phyloP scores from a whole-genome alignment of 2,329 filamentous ascomycete species.

The Thermomyces lanuginosus region DNA sequence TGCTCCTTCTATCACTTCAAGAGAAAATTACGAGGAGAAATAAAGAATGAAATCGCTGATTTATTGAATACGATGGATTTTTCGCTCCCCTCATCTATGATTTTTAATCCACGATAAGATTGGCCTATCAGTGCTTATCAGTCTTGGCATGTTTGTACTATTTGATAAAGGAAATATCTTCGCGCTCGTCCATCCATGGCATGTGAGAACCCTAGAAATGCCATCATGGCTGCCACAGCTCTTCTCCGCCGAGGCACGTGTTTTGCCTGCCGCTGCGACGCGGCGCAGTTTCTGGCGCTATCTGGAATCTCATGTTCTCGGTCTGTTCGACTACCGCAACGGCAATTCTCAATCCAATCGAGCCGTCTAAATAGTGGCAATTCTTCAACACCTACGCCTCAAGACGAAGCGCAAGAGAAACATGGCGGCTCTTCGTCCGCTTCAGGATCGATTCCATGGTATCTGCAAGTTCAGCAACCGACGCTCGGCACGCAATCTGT shows the following conservation, averaged over 20 bases:
- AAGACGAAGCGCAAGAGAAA: conserved; percentile 5
- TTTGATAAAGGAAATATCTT: conserved; percentile 1
- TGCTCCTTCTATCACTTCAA: not conserved
- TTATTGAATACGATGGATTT: no score
- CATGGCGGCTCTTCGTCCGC: conserved; percentile 4
- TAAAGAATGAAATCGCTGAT: no score
- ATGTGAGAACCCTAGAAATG: no score
- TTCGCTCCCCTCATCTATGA: no score
- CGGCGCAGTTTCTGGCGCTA: conserved; percentile 16
- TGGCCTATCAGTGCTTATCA: no score
- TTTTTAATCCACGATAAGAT: no score
- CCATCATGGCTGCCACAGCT: conserved; percentile 17
- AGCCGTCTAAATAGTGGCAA: no score
- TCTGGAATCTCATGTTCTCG: conserved; percentile 11
- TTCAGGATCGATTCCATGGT: conserved; percentile 51
- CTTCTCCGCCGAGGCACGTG: conserved; percentile 16
- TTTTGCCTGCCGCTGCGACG: conserved; percentile 15
- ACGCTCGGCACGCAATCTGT: conserved; percentile 25
- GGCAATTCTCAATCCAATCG: no score
- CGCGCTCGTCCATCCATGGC: no score
- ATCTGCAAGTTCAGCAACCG: conserved; percentile 49
- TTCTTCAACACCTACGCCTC: no score
- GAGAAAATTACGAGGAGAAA: not conserved
- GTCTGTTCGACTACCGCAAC: no score
- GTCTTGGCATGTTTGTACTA: conserved; percentile 6